Percentiles rank a stretch among this genome's conserved stretches.
Evolutionary conservation across 345 rosid genomes (phyloP).

Genomic region (thale cress (Arabidopsis thaliana)): TAIR10.1 NC_003076.8:1705501-1706000

Average conservation of each 20-base stretch:
- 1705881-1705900: constrained; percentile 79
- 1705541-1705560: constrained; percentile 96
- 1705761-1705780: constrained; percentile 47
- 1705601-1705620: constrained; percentile 88
- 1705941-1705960: constrained; percentile 98
- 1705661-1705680: constrained; percentile 87
- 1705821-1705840: background rate
- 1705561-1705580: constrained; percentile 93
- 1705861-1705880: constrained; percentile 84
- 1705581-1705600: constrained; percentile 98
- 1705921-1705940: constrained; percentile 85
- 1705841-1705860: constrained; percentile 72
- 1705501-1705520: constrained; percentile 65
- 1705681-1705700: constrained; percentile 48
- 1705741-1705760: constrained; percentile 96
- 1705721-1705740: constrained; percentile 79
- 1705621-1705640: constrained; percentile 85
- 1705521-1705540: constrained; percentile 86
- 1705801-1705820: background rate
- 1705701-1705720: constrained; percentile 62
- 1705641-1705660: constrained; percentile 64
- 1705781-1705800: background rate
- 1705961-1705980: constrained; percentile 94
- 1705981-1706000: constrained; percentile 91
- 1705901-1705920: constrained; percentile 95